Evolutionary conservation across 1,139 yeast genomes (phyloP), one percentile per base, ranked within the genome.

Genomic region (Sugiyamaella castrensis): DNA sequence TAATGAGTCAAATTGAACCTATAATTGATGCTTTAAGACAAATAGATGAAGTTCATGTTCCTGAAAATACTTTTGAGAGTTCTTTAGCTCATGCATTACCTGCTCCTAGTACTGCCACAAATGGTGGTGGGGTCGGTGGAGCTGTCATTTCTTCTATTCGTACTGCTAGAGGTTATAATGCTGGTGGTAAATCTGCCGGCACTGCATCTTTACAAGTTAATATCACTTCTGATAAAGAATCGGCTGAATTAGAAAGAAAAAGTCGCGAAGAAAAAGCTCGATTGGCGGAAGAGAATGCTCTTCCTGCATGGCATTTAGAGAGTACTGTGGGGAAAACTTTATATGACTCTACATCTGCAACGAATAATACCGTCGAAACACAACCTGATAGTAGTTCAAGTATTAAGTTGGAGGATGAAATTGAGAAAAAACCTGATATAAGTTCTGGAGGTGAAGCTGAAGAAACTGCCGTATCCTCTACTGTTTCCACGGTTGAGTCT

Each of bases 281-380:
- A 32, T 61, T 61, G 40, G 69, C 91, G 65, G 86, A 87, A 64
- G 96, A 91, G 67, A 92, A 94, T 65, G 97, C 96, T 1, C 75
- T 92, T 58, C 98, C 99, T 9, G 83, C 95, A 24, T 92, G 99
- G 99, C 96, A 92, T 66, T 79, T 85, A 57, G 84, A 84, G 58
- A 82, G 94, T 61, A 89, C 98, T 0, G 94, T 92, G 55, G 96
- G 95, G 38, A 72, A 78, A 47, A 41, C 60, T 5, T 52, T 62
- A 39, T 50, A 49, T 41, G 87, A 84, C 43, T 76, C 73, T 11
- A 81, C 77, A 53, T 74, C 70, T 27, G 80, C 73, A 30, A 75
- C 69, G 24, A 64, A 61, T 37, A 60, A 48, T 7, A 52, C 5
- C 5, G 24, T 19, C 5, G 52, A 36, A 5, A 50, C 42, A 13